A percentile compares a stretch with the other conserved stretches of the same genome.
Evolutionary conservation across 2,329 filamentous ascomycete species (phyloP).

Genomic region (Fusarium equiseti): DNA sequence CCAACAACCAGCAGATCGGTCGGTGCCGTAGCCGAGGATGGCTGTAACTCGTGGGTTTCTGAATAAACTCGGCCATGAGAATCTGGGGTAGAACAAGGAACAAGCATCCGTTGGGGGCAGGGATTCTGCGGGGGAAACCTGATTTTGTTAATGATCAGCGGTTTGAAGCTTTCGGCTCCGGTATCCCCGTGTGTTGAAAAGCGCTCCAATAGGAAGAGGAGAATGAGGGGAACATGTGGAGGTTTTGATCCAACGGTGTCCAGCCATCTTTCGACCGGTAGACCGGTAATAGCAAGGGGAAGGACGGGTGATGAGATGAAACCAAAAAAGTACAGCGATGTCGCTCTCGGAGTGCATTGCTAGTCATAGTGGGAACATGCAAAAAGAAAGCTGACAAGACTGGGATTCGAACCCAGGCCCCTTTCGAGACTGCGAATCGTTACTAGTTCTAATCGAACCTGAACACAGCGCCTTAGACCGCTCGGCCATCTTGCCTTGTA

Average conservation of each 20-base stretch:
- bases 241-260: too few species aligned
- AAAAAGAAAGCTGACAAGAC: slow-evolving; percentile 2
- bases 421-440: slow-evolving; percentile 10
- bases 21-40: slow-evolving; percentile 4
- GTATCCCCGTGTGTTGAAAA: slow-evolving; percentile 15
- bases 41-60: not conserved
- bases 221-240: not conserved
- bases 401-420: slow-evolving; percentile 10
- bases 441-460: slow-evolving; percentile 1
- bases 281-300: not conserved
- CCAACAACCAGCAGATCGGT: not conserved
- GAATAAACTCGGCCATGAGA: slow-evolving; percentile 21
- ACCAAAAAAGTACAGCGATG: not conserved
- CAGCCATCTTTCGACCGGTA: not conserved
- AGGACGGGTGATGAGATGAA: not conserved
- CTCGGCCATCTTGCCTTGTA: not conserved
- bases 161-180: slow-evolving; percentile 11
- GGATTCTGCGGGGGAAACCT: slow-evolving; percentile 19
- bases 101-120: not conserved
- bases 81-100: slow-evolving; percentile 29
- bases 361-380: not conserved
- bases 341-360: not conserved
- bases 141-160: not conserved
- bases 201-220: slow-evolving; percentile 10
- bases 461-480: slow-evolving; percentile 10